Conservation (phyloP, 345 rosid species). For the Camelina hispida region DNA sequence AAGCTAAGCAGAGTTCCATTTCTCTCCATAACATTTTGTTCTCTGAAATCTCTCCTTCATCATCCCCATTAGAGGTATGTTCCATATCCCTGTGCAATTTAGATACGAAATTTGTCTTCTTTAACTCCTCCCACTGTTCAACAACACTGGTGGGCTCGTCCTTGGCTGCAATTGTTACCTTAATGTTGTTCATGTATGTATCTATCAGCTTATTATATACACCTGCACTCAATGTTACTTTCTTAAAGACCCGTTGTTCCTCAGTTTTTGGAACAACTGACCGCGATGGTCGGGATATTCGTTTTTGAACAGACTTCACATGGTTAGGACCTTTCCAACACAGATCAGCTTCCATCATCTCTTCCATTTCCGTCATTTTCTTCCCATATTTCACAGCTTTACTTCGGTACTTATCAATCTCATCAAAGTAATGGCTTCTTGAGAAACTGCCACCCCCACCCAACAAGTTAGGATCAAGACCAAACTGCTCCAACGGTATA, state of each 20-base stretch:
- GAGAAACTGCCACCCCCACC: conserved; percentile 1
- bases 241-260: conserved; percentile 43
- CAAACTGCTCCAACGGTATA: conserved; percentile 44
- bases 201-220: conserved; percentile 73
- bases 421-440: conserved; percentile 36
- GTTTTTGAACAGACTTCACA: conserved; percentile 23
- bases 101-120: conserved; percentile 47
- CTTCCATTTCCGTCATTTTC: conserved; percentile 50
- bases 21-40: conserved; percentile 85
- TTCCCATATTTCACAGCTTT: conserved; percentile 34
- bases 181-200: conserved; percentile 78
- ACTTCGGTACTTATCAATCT: conserved; percentile 41
- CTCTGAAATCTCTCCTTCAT: conserved; percentile 73
- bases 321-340: conserved; percentile 52
- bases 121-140: conserved; percentile 76
- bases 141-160: conserved; percentile 57
- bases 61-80: conserved; percentile 44
- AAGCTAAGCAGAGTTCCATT: conserved; percentile 82
- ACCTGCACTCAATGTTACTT: conserved; percentile 66
- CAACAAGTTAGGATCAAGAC: conserved; percentile 41
- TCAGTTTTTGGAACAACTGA: conserved; percentile 36
- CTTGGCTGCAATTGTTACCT: conserved; percentile 56
- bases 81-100: conserved; percentile 45
- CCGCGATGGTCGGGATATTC: conserved; percentile 15
- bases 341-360: conserved; percentile 52